phyloP scores from a whole-genome alignment of 2,329 filamentous ascomycete genomes.

The Fusarium sp. region DNA sequence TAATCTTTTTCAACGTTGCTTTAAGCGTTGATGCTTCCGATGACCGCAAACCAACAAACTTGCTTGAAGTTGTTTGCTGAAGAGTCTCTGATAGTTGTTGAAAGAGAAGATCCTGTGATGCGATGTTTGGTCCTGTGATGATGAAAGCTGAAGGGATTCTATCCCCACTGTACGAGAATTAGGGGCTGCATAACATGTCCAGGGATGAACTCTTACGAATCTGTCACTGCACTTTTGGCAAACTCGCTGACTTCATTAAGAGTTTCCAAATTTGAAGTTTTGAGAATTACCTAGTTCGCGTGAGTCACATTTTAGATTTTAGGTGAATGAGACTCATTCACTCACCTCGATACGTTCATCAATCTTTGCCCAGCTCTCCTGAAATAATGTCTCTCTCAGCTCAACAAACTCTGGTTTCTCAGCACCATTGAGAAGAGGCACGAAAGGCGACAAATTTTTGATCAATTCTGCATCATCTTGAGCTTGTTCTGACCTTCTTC shows the following conservation, averaged over 20 bases:
- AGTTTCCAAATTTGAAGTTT: slow-evolving; percentile 70
- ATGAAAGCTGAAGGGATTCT: slow-evolving; percentile 78
- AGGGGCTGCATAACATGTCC: slow-evolving; percentile 17
- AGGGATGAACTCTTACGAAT: slow-evolving; percentile 45
- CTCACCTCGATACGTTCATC: slow-evolving; percentile 68
- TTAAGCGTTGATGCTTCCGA: slow-evolving; percentile 80
- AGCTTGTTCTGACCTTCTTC: slow-evolving; percentile 61
- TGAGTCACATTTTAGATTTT: slow-evolving; percentile 46
- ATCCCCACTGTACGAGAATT: slow-evolving; percentile 47
- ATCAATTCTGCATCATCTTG: slow-evolving; percentile 22
- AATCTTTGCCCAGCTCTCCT: slow-evolving; percentile 72
- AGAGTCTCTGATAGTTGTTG: slow-evolving; percentile 72
- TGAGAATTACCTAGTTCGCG: slow-evolving; percentile 61
- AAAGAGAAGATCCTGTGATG: slow-evolving; percentile 80
- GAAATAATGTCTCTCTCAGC: slow-evolving; percentile 69
- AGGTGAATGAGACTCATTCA: background rate
- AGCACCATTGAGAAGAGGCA: slow-evolving; percentile 64
- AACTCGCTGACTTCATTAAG: slow-evolving; percentile 69
- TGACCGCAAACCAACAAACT: slow-evolving; percentile 75
- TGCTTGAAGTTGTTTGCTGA: slow-evolving; percentile 58
- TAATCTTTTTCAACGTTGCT: slow-evolving; percentile 76
- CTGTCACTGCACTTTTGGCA: slow-evolving; percentile 54
- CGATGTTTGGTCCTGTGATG: slow-evolving; percentile 81
- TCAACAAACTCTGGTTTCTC: slow-evolving; percentile 62
- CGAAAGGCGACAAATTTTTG: slow-evolving; percentile 53